Evolutionary conservation across 73 alveolate genomes (phyloP).

Genomic region (Stentor coeruleus): DNA sequence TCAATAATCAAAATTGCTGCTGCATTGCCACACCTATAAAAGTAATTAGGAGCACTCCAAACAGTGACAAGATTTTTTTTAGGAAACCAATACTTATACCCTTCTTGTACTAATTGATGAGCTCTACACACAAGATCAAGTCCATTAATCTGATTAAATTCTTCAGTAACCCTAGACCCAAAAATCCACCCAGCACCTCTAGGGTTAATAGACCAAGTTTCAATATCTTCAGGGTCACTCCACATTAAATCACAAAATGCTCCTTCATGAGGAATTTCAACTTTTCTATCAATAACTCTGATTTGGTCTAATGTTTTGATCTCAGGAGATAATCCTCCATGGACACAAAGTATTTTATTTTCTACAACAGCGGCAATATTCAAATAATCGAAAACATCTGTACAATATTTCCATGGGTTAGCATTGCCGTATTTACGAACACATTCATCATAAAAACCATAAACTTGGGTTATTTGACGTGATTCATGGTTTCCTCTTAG

Average conservation of each 20-base stretch:
- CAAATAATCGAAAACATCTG: constrained; percentile 58
- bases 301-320: constrained; percentile 81
- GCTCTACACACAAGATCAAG: constrained; percentile 73
- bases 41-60: constrained; percentile 96
- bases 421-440: constrained; percentile 76
- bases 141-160: constrained; percentile 70
- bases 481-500: constrained; percentile 86
- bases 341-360: constrained; percentile 74
- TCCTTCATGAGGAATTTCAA: constrained; percentile 85
- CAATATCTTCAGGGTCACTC: constrained; percentile 88
- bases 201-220: constrained; percentile 60
- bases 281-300: constrained; percentile 66
- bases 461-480: not conserved
- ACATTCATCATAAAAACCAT: constrained; percentile 35
- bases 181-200: constrained; percentile 54
- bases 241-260: constrained; percentile 86
- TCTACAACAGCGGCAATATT: constrained; percentile 74
- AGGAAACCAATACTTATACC: constrained; percentile 41
- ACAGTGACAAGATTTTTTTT: constrained; percentile 84
- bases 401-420: constrained; percentile 64
- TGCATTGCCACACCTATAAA: constrained; percentile 92
- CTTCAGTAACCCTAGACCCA: constrained; percentile 66
- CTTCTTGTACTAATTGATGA: constrained; percentile 65
- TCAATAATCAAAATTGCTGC: constrained; percentile 76
- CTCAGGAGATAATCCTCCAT: constrained; percentile 87